Evolutionary conservation across 2,329 filamentous ascomycete species (phyloP).

Genomic region (Ceratocystis cacaofunesta): DNA sequence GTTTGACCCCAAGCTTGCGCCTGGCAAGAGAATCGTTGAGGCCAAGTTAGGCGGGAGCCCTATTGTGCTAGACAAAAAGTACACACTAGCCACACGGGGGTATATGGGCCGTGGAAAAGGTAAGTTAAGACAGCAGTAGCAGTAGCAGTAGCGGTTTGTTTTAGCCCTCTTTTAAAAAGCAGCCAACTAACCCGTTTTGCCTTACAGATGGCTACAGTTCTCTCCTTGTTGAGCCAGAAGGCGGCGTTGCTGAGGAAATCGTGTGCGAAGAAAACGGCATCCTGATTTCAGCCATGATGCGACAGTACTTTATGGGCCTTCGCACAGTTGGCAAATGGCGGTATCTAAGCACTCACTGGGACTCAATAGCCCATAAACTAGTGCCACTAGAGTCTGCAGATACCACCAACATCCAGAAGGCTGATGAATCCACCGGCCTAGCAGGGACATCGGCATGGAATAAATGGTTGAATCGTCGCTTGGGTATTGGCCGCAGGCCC

Average conservation of each 20-base stretch:
- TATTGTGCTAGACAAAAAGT: slow-evolving; percentile 48
- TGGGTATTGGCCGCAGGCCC: slow-evolving; percentile 10
- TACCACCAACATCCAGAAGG: slow-evolving; percentile 13
- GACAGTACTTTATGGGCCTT: slow-evolving; percentile 82
- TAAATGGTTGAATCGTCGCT: slow-evolving; percentile 13
- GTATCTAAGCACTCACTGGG: slow-evolving; percentile 57
- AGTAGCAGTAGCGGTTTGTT: background rate
- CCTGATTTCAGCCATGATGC: slow-evolving; percentile 69
- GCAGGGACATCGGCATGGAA: slow-evolving; percentile 8
- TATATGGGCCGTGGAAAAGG: slow-evolving; percentile 79
- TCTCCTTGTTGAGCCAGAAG: slow-evolving; percentile 60
- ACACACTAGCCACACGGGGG: slow-evolving; percentile 63
- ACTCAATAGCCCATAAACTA: slow-evolving; percentile 40
- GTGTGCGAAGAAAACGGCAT: slow-evolving; percentile 79
- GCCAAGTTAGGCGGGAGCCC: slow-evolving; percentile 46
- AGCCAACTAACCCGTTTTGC: background rate
- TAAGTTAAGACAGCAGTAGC: slow-evolving; percentile 19
- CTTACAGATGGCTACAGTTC: slow-evolving; percentile 56
- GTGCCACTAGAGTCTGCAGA: slow-evolving; percentile 17
- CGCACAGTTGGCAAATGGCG: slow-evolving; percentile 71
- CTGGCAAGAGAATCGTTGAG: slow-evolving; percentile 47
- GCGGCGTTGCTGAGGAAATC: slow-evolving; percentile 61
- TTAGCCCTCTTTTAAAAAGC: background rate
- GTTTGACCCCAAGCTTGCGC: slow-evolving; percentile 49
- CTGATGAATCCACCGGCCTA: background rate